Conservation (phyloP, 805 yeast genomes). For the Starmerella floricola region DNA sequence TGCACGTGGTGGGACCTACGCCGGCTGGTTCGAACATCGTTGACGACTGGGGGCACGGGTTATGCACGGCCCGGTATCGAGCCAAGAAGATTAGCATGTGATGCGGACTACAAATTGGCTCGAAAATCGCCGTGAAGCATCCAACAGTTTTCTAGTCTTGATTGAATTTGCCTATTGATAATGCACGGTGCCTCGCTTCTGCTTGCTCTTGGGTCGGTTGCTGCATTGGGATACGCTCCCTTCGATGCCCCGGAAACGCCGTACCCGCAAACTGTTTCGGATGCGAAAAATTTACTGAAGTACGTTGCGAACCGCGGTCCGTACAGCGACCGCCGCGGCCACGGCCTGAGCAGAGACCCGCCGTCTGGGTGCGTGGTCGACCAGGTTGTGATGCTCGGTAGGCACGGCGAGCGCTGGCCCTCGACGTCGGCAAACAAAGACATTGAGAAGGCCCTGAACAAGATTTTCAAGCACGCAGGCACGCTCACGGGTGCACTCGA, state of each 20-base stretch:
- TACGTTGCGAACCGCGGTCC: slow-evolving; percentile 19
- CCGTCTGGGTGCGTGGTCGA: slow-evolving; percentile 42
- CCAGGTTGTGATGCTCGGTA: slow-evolving; percentile 41
- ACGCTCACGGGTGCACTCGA: slow-evolving; percentile 33
- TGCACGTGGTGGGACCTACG: too few species aligned
- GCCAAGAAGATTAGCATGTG: too few species aligned
- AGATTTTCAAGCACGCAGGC: slow-evolving; percentile 8
- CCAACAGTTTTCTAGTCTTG: too few species aligned
- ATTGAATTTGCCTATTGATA: neutral
- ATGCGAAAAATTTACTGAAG: slow-evolving; percentile 31
- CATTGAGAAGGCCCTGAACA: slow-evolving; percentile 12
- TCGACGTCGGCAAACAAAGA: slow-evolving; percentile 17
- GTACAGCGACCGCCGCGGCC: slow-evolving; percentile 32
- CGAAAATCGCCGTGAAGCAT: too few species aligned
- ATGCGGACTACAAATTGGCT: too few species aligned
- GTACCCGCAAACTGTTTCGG: slow-evolving; percentile 25
- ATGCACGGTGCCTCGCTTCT: neutral
- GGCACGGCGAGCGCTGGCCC: slow-evolving; percentile 53
- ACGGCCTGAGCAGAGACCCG: slow-evolving; percentile 41
- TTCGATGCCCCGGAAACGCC: slow-evolving; percentile 12
- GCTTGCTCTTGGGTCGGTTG: neutral
- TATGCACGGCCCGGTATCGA: too few species aligned
- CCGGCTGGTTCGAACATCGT: too few species aligned
- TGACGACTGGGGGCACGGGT: too few species aligned
- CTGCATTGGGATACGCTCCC: slow-evolving; percentile 3